phyloP scores from a whole-genome alignment of 805 yeast genomes.

The Wickerhamiella alocasiicola region DNA sequence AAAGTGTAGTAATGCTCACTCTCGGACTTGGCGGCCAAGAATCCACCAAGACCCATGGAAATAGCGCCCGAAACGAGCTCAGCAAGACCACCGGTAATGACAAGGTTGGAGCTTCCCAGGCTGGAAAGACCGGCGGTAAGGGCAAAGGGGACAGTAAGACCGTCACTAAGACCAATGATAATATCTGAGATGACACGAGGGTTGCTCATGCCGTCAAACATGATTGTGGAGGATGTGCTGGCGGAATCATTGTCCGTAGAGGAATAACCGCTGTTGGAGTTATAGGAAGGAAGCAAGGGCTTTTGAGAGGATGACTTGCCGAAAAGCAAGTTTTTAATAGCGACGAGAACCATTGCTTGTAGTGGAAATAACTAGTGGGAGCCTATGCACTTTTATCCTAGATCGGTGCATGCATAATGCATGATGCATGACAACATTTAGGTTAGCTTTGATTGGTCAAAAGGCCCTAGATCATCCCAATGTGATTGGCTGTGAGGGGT shows the following conservation, averaged over 20 bases:
- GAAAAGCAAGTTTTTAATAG: conserved; percentile 24
- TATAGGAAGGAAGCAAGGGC: conserved; percentile 24
- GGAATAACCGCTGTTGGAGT: conserved; percentile 12
- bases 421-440: conserved; percentile 5
- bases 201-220: conserved; percentile 21
- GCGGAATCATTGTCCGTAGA: conserved; percentile 16
- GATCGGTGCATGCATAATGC: neutral
- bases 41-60: conserved; percentile 97
- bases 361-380: no score
- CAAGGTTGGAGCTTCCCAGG: conserved; percentile 77
- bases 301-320: conserved; percentile 19
- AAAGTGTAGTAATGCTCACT: conserved; percentile 26
- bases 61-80: conserved; percentile 95
- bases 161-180: conserved; percentile 89
- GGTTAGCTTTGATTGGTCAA: conserved; percentile 8
- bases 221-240: conserved; percentile 11
- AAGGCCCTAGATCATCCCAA: no score
- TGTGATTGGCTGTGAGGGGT: conserved; percentile 1
- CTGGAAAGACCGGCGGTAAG: conserved; percentile 91
- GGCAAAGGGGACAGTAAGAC: conserved; percentile 97
- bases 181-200: conserved; percentile 92
- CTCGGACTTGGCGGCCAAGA: conserved; percentile 86
- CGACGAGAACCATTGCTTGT: conserved; percentile 26
- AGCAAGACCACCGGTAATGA: conserved; percentile 96
- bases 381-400: neutral